A percentile compares a stretch with the other conserved stretches of the same genome.
Evolutionary conservation across 768 basidiomycete genomes (phyloP).

Genomic region (Suillus ampliporus): DNA sequence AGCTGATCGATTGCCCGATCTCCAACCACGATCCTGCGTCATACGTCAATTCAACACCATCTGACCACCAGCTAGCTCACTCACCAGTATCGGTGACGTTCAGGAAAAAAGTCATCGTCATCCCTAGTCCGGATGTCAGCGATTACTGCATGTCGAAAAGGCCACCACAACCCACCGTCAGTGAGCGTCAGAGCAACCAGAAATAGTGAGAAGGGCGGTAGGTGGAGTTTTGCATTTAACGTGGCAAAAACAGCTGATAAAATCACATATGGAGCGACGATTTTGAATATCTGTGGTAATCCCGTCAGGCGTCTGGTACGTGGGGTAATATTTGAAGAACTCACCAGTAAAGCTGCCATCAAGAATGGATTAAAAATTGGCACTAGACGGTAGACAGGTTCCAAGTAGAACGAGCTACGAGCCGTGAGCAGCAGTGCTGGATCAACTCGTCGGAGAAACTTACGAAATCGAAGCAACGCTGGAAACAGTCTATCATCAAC

Average conservation of each 20-base stretch:
- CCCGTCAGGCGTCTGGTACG: conserved; percentile 10
- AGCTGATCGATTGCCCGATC: conserved; percentile 87
- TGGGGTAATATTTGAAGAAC: conserved; percentile 17
- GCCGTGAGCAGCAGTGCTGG: conserved; percentile 8
- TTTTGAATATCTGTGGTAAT: conserved; percentile 71
- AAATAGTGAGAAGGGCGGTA: conserved; percentile 84
- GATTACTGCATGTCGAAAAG: conserved; percentile 18
- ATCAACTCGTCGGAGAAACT: conserved; percentile 30
- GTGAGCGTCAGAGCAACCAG: conserved; percentile 77
- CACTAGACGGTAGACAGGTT: conserved; percentile 85
- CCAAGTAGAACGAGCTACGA: conserved; percentile 79
- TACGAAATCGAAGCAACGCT: conserved; percentile 87
- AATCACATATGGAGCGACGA: conserved; percentile 79
- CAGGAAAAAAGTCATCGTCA: conserved; percentile 86
- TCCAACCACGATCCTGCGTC: conserved; percentile 81
- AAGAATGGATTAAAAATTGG: conserved; percentile 87
- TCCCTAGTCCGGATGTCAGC: conserved; percentile 49
- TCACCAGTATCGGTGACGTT: conserved; percentile 79
- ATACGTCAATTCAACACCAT: conserved; percentile 14
- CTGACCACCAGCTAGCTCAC: conserved; percentile 14
- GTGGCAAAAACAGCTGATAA: conserved; percentile 71
- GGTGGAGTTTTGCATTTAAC: conserved; percentile 65
- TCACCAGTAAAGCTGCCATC: conserved; percentile 76
- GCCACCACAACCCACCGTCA: conserved; percentile 51
- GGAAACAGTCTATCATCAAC: conserved; percentile 11